Base-by-base conservation (phyloP, 169 alveolate species). In the Babesia sp. region DNA sequence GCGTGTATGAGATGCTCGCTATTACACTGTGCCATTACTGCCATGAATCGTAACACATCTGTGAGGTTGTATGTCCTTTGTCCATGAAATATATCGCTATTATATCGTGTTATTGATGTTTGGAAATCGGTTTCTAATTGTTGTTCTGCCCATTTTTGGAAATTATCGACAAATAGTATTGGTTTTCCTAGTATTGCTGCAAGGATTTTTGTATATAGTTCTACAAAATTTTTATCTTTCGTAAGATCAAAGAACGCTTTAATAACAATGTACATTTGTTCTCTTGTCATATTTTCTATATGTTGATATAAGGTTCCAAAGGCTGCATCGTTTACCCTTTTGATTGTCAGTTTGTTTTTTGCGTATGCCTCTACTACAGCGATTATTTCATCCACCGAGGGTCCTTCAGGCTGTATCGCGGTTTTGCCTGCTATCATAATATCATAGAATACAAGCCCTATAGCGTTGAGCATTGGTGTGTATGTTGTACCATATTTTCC, bases 401-500 rank as follows among this genome's bases (percentile, higher is more conserved):
- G 77, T 29, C 72, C 75, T n/a, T 56, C 44, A 3, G 79, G 51
- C 14, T 29, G 29, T 2, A 70, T 26, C 24, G 67, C 55, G n/a
- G 87, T 70, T 22, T 63, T 72, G 11, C 83, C 83, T 2, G 51
- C 83, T 50, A 79, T 51, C 83, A 70, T 79, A 14, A 53, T 53
- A 45, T 79, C 87, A 41, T 79, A 79, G 26, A 79, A 79, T 5
- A 79, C 78, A 28, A 79, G 60, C 18, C 87, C 77, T 6, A 79
- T 59, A 8, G 72, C 54, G 34, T 79, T 79, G 2, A 79, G 45
- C 42, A 79, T 28, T 3, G 73, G 71, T 24, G 57, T 16, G 45
- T 70, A 79, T 45, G 83, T n/a, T 7, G 24, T 42, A 14, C 58
- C 36, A 24, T 63, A 20, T 44, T 68, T 79, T 11, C 77, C 74